Conservation (phyloP, 768 basidiomycete genomes). For the Strobilomyces dryophilus region DNA sequence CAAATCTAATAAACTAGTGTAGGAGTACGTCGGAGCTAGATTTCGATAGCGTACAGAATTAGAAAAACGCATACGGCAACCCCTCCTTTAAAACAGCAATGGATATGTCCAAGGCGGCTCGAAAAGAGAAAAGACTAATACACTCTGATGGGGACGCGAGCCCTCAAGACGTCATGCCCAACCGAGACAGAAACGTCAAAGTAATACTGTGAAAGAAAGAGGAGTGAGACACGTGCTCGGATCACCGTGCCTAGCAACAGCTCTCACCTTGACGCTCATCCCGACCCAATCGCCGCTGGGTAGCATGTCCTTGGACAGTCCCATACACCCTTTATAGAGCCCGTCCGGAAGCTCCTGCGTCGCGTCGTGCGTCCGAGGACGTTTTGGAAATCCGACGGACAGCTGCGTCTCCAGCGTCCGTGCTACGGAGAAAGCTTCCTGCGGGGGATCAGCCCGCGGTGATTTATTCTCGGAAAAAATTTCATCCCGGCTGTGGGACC, state of each 20-base stretch:
- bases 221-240: slow-evolving; percentile 2
- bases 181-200: slow-evolving; percentile 65
- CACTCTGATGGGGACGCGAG: slow-evolving; percentile 59
- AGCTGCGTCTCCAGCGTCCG: slow-evolving; percentile 38
- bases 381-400: slow-evolving; percentile 67
- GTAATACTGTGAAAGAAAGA: slow-evolving; percentile 50
- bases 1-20: background rate
- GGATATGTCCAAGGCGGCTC: background rate
- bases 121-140: slow-evolving; percentile 31
- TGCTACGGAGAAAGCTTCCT: slow-evolving; percentile 12
- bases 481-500: slow-evolving; percentile 10
- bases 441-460: slow-evolving; percentile 21
- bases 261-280: slow-evolving; percentile 58
- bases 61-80: background rate
- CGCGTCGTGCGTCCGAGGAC: slow-evolving; percentile 46
- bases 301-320: slow-evolving; percentile 53
- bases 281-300: slow-evolving; percentile 66
- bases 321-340: slow-evolving; percentile 56
- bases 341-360: slow-evolving; percentile 61
- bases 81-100: background rate
- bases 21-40: background rate
- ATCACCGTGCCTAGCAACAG: slow-evolving; percentile 7
- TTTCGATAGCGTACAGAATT: background rate
- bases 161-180: slow-evolving; percentile 58
- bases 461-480: slow-evolving; percentile 18